Conservation (phyloP, 805 yeast species). For the Candida ponderosae region DNA sequence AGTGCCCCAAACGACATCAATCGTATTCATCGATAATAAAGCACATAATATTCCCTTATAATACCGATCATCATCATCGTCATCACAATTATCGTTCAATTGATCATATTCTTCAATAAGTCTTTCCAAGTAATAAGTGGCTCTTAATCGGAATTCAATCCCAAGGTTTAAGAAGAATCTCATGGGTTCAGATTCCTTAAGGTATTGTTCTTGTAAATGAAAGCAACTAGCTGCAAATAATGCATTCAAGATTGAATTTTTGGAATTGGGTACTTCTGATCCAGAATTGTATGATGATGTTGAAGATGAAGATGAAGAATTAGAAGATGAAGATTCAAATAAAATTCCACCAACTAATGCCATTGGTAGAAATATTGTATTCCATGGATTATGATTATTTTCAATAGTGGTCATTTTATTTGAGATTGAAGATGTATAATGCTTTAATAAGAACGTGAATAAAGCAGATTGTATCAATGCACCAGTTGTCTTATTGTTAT, state of each 20-base stretch:
- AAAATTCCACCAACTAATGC: constrained; percentile 65
- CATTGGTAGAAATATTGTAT: constrained; percentile 60
- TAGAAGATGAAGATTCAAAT: constrained; percentile 47
- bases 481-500: neutral
- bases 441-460: constrained; percentile 33
- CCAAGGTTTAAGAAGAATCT: constrained; percentile 49
- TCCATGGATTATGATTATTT: constrained; percentile 62
- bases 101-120: constrained; percentile 38
- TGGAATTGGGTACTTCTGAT: too few relatives aligned
- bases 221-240: constrained; percentile 51
- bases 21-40: constrained; percentile 56
- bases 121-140: constrained; percentile 40
- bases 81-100: too few relatives aligned
- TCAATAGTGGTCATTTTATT: constrained; percentile 51
- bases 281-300: too few relatives aligned
- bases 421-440: constrained; percentile 56
- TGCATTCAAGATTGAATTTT: constrained; percentile 50
- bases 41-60: constrained; percentile 56
- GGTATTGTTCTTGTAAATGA: constrained; percentile 49
- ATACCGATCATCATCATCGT: constrained; percentile 29
- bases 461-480: constrained; percentile 3
- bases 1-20: constrained; percentile 61
- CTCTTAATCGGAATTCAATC: constrained; percentile 48
- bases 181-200: constrained; percentile 49
- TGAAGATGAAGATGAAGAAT: too few relatives aligned